Percentiles rank a stretch among this genome's conserved stretches.
Conservation (phyloP, 257 asterid genomes). For the Penstemon eatonii region DNA sequence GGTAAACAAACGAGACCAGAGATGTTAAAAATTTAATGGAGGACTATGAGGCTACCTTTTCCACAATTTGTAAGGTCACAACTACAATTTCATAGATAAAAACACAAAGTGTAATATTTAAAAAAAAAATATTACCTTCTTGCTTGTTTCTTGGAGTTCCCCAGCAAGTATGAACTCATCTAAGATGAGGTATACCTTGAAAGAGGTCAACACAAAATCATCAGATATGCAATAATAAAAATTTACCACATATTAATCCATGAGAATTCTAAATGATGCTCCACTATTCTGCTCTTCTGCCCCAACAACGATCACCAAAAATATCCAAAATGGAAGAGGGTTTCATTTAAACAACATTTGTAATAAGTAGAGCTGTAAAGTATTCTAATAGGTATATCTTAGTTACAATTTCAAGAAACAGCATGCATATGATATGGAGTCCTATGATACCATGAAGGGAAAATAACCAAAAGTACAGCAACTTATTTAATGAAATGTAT, state of each 20-base stretch:
- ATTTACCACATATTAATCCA: background rate
- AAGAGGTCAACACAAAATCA: slow-evolving; percentile 13
- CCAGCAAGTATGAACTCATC: slow-evolving; percentile 99
- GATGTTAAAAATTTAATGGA: background rate
- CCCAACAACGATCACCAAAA: background rate
- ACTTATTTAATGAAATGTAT: background rate
- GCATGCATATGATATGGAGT: background rate
- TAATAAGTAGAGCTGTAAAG: background rate
- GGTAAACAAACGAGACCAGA: no score
- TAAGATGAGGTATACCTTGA: slow-evolving; percentile 84
- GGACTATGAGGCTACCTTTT: background rate
- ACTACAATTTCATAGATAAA: background rate
- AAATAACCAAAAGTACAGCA: background rate
- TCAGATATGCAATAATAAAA: slow-evolving; percentile 21
- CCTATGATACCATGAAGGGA: background rate
- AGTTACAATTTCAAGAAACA: background rate
- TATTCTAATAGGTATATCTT: background rate
- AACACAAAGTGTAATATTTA: background rate
- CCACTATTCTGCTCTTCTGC: background rate
- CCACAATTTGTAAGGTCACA: no score
- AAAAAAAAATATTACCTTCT: slow-evolving; percentile 55
- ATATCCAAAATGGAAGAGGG: background rate
- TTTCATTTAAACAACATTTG: no score
- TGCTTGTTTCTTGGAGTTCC: slow-evolving; percentile 98
- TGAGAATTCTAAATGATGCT: background rate